Evolutionary conservation across 1,284 basidiomycete species (phyloP).

Genomic region (Peniophora sp.): DNA sequence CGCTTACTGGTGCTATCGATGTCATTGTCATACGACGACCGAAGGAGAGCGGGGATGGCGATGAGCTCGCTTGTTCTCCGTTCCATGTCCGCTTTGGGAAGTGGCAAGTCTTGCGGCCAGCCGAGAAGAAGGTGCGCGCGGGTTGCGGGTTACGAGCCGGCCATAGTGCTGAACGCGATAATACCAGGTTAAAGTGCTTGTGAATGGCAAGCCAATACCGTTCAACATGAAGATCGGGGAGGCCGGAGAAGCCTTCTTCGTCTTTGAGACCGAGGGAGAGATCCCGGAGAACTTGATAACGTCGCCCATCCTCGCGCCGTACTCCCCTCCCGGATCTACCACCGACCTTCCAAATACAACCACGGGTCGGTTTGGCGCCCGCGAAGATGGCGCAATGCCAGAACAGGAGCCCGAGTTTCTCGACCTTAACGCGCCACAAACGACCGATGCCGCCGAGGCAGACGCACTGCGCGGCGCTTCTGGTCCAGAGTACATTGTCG

Average conservation of each 20-base stretch:
- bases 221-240: constrained; percentile 99
- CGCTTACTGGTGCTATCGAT: constrained; percentile 94
- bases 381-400: constrained; percentile 22
- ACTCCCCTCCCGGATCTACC: constrained; percentile 33
- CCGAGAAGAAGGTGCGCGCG: constrained; percentile 78
- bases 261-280: constrained; percentile 94
- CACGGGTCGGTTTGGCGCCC: constrained; percentile 37
- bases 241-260: constrained; percentile 97
- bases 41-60: constrained; percentile 44
- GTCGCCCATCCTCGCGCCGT: constrained; percentile 77
- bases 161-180: too few relatives aligned
- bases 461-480: not conserved
- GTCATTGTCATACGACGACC: constrained; percentile 87
- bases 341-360: constrained; percentile 13
- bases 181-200: constrained; percentile 77
- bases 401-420: constrained; percentile 56
- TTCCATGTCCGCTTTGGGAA: constrained; percentile 99
- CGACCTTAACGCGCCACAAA: constrained; percentile 42
- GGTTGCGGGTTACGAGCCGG: too few relatives aligned
- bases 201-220: constrained; percentile 79
- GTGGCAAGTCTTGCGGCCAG: constrained; percentile 90
- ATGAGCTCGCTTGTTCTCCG: constrained; percentile 84
- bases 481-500: not conserved
- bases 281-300: constrained; percentile 93
- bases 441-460: constrained; percentile 2